Evolutionary conservation across 495 filamentous ascomycete genomes (phyloP).

Genomic region (Aspergillus ostianus): DNA sequence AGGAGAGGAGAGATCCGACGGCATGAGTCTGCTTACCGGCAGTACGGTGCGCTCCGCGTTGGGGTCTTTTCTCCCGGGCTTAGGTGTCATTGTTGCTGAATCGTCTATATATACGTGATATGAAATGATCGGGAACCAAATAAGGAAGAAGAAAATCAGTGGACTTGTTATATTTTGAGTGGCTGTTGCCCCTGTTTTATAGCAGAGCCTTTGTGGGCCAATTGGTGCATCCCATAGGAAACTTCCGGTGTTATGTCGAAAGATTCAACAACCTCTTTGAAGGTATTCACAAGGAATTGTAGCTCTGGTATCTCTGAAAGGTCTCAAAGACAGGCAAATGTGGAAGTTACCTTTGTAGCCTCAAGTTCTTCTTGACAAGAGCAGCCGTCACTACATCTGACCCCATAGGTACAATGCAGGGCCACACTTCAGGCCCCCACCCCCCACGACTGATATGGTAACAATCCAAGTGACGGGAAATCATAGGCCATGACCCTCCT

Average conservation of each 20-base stretch:
- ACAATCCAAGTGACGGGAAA: neutral
- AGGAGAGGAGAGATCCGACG: neutral
- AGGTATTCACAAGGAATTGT: neutral
- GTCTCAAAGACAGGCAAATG: neutral
- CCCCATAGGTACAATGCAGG: neutral
- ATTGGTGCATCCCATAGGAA: too few relatives aligned
- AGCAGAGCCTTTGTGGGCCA: too few relatives aligned
- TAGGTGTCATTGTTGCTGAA: neutral
- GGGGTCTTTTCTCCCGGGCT: neutral
- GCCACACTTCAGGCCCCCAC: neutral
- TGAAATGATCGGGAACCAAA: too few relatives aligned
- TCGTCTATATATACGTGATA: too few relatives aligned
- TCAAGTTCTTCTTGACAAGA: neutral
- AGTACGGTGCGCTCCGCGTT: neutral
- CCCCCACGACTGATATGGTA: neutral
- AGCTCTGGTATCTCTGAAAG: neutral
- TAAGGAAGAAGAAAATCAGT: too few relatives aligned
- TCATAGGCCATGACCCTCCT: neutral
- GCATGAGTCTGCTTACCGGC: neutral
- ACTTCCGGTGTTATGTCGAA: too few relatives aligned
- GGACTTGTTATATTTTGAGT: too few relatives aligned
- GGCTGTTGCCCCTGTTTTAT: too few relatives aligned
- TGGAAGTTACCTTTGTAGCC: neutral
- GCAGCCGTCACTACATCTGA: neutral
- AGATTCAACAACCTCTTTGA: too few relatives aligned